These are phyloP conservation scores for Clitopilus hobsonii DNA, from an alignment of 768 basidiomycete genomes.

Conservation along the genomic window DNA sequence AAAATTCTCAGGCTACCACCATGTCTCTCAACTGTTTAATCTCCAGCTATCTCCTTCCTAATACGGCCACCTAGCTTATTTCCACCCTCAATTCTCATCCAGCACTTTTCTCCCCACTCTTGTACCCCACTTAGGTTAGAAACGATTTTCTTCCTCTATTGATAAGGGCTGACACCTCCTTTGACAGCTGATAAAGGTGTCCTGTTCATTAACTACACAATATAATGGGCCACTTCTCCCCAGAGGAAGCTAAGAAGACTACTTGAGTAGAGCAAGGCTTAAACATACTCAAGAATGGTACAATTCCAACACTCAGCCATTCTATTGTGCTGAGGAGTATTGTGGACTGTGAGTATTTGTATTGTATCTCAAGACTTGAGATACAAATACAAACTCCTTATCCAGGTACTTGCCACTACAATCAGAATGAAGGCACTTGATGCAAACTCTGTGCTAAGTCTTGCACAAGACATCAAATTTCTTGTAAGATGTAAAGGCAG, in stretches of 20 bases:
- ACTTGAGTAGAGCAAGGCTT: slow-evolving; percentile 28
- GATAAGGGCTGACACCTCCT: slow-evolving; percentile 20
- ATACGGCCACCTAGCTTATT: slow-evolving; percentile 19
- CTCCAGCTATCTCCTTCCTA: slow-evolving; percentile 11
- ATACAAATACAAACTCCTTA: slow-evolving; percentile 23
- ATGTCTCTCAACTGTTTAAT: too few relatives aligned
- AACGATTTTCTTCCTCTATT: slow-evolving; percentile 20
- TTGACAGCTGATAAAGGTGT: slow-evolving; percentile 20
- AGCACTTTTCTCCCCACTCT: slow-evolving; percentile 29
- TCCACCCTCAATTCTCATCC: slow-evolving; percentile 21
- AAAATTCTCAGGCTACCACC: too few relatives aligned
- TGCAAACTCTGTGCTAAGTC: slow-evolving; percentile 19
- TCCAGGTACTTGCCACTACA: slow-evolving; percentile 39
- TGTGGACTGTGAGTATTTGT: slow-evolving; percentile 31
- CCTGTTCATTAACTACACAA: slow-evolving; percentile 23
- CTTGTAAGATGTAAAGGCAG: slow-evolving; percentile 24
- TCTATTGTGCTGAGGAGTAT: slow-evolving; percentile 41
- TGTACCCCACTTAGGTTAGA: slow-evolving; percentile 22
- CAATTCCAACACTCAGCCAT: slow-evolving; percentile 35
- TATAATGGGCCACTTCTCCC: slow-evolving; percentile 30
- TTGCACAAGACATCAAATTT: slow-evolving; percentile 25
- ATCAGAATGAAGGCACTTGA: slow-evolving; percentile 35
- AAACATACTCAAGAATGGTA: slow-evolving; percentile 25
- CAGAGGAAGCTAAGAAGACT: slow-evolving; percentile 31
- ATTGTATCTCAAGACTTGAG: slow-evolving; percentile 31